Evolutionary conservation across 192 early-diverging fungal species (phyloP).

Genomic region (Cetraspora pellucida): DNA sequence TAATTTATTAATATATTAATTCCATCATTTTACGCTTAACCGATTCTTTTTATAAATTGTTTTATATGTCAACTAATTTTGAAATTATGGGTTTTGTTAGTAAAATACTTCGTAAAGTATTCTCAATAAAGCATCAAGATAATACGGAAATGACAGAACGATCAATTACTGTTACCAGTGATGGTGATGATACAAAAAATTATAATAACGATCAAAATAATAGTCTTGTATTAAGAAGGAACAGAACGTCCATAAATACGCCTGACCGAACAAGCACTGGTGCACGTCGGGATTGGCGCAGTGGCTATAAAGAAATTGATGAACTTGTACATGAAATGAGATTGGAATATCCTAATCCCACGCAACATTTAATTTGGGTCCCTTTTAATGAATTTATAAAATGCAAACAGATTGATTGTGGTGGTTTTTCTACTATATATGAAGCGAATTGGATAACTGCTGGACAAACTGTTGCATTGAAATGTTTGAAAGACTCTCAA

Average conservation of each 20-base stretch:
- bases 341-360: slow-evolving; percentile 21
- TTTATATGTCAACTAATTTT: too few relatives aligned
- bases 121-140: too few relatives aligned
- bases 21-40: too few relatives aligned
- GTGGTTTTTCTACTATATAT: slow-evolving; percentile 47
- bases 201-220: too few relatives aligned
- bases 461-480: slow-evolving; percentile 34
- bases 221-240: too few relatives aligned
- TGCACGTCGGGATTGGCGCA: slow-evolving; percentile 30
- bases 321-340: slow-evolving; percentile 25
- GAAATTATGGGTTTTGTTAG: too few relatives aligned
- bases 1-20: too few relatives aligned
- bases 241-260: not conserved
- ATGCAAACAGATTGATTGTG: slow-evolving; percentile 33
- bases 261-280: slow-evolving; percentile 4
- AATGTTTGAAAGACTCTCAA: slow-evolving; percentile 38
- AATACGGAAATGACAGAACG: too few relatives aligned
- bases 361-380: slow-evolving; percentile 28
- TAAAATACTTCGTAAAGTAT: too few relatives aligned
- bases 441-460: slow-evolving; percentile 20
- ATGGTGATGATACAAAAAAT: too few relatives aligned
- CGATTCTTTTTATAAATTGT: too few relatives aligned
- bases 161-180: too few relatives aligned
- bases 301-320: slow-evolving; percentile 26
- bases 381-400: slow-evolving; percentile 27